A percentile compares a stretch with the other conserved stretches of the same genome.
Evolutionary conservation across 2,329 filamentous ascomycete genomes (phyloP).

Genomic region (Penicillium digitatum): DNA sequence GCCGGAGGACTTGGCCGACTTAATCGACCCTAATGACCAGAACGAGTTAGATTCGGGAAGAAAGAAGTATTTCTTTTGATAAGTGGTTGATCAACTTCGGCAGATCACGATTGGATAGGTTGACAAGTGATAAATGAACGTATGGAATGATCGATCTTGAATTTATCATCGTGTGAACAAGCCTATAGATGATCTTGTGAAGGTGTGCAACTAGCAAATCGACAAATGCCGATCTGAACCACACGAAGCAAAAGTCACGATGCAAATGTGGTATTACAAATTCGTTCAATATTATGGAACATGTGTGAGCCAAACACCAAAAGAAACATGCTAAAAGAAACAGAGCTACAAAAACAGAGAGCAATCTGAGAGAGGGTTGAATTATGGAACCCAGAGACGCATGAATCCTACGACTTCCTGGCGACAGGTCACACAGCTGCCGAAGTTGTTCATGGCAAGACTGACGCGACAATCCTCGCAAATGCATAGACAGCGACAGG

Average conservation of each 20-base stretch:
- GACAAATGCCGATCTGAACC: not conserved
- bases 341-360: not conserved
- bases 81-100: no score
- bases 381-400: conserved; percentile 75
- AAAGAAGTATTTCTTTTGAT: no score
- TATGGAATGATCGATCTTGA: not conserved
- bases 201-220: not conserved
- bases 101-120: no score
- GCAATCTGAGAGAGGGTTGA: not conserved
- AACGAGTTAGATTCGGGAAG: no score
- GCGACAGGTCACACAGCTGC: conserved; percentile 91
- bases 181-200: not conserved
- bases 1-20: no score
- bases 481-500: conserved; percentile 86
- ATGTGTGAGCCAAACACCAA: not conserved
- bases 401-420: conserved; percentile 86
- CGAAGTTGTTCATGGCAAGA: conserved; percentile 94
- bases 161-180: not conserved
- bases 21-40: no score
- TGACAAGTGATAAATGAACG: not conserved
- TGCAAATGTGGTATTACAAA: conserved; percentile 19
- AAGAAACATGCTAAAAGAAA: not conserved
- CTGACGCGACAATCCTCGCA: conserved; percentile 95
- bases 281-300: conserved; percentile 5
- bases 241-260: not conserved